Base-by-base conservation (phyloP, 768 basidiomycete species). In the Xerocomus potaroensis region DNA sequence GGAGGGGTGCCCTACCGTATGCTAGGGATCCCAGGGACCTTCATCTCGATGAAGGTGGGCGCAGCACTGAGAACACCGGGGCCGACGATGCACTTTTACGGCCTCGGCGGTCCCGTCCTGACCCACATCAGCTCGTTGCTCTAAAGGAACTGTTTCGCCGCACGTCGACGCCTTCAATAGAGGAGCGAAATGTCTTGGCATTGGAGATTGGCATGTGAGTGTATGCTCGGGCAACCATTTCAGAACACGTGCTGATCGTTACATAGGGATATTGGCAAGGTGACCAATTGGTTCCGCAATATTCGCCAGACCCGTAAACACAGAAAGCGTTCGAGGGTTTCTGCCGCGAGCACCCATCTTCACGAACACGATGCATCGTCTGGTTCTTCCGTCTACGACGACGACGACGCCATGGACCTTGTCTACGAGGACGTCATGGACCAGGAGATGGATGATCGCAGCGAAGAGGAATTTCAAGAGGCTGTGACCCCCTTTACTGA, bases 261-360 rank as follows among this genome's bases (percentile, higher is more conserved):
- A 43, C 44, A 12, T 48, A 83, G 80, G 87, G 87, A 91, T 66
- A 65, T 90, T 47, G 83, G 81, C 53, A 88, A 87, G 67, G 87
- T 91, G 43, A 88, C 87, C 15, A 91, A 91, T 63, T 91, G 87
- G 87, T 90, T 90, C 73, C 75, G 87, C 29, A 91, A 91, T 60
- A 73, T 90, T 47, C 78, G 87, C 30, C 87, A 91, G 68, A 85
- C 87, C n/a, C 70, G 87, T 34, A 88, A 82, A 65, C 80, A 87
- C 19, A 75, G 78, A 47, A 80, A 74, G 67, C 78, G 69, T 52
- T 62, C 67, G 70, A 74, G 55, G 67, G 39, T 27, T 21, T 46
- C 57, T 26, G 14, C 75, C 70, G 50, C 72, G 73, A 41, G 70
- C 36, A 38, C 56, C 52, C 42, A 65, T 42, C 43, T 41, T 19